phyloP scores from a whole-genome alignment of 371 early-diverging fungal genomes.

The Thermomucor indicae-seudaticae region DNA sequence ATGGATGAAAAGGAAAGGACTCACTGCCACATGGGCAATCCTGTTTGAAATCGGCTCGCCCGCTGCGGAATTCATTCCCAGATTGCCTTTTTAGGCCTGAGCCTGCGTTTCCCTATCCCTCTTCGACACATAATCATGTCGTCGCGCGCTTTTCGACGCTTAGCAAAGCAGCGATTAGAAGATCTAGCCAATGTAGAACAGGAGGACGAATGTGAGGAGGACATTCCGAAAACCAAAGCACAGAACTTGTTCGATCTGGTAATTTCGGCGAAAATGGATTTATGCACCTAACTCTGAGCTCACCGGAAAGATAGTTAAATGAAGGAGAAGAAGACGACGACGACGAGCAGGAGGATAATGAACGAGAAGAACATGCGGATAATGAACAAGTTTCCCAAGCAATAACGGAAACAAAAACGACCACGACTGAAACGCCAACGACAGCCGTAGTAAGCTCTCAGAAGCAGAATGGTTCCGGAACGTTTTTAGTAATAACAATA shows the following conservation, averaged over 20 bases:
- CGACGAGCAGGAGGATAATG: slow-evolving; percentile 30
- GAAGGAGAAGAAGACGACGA: slow-evolving; percentile 35
- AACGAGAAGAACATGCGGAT: slow-evolving; percentile 12
- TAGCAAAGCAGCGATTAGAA: slow-evolving; percentile 34
- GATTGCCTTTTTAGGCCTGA: background rate
- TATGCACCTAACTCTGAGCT: background rate
- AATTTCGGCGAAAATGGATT: slow-evolving; percentile 7
- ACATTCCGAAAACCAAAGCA: slow-evolving; percentile 22
- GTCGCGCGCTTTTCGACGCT: slow-evolving; percentile 37
- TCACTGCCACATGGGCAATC: background rate
- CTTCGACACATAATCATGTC: slow-evolving; percentile 22
- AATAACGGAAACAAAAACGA: background rate
- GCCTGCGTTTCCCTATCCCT: background rate
- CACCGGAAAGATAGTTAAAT: slow-evolving; percentile 17
- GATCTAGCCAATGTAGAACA: background rate
- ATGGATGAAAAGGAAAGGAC: background rate
- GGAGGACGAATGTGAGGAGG: slow-evolving; percentile 28
- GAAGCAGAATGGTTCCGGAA: slow-evolving; percentile 8
- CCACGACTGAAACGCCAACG: background rate
- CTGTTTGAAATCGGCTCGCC: background rate
- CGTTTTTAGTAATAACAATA: background rate
- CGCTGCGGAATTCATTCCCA: background rate
- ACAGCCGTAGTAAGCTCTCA: background rate
- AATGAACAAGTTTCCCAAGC: background rate
- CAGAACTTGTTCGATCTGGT: slow-evolving; percentile 71